Conservation (phyloP, 148 eudicot genomes). For the Chenopodium berlandieri region DNA sequence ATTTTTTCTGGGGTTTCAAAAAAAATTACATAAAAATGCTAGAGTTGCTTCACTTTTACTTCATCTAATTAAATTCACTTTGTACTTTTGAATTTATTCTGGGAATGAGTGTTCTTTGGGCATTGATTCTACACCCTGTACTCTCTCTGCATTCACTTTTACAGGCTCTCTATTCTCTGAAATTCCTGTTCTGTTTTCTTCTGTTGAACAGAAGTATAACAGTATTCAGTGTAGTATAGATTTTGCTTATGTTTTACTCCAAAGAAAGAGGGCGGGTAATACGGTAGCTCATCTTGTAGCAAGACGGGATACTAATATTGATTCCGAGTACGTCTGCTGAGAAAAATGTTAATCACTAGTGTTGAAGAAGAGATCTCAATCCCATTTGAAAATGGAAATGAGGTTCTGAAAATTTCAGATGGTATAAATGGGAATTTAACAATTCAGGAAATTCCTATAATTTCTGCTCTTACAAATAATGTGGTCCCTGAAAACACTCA, state of each 20-base stretch:
- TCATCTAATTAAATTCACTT: slow-evolving; percentile 23
- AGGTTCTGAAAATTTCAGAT: slow-evolving; percentile 30
- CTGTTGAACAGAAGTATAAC: neutral
- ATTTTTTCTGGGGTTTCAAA: slow-evolving; percentile 9
- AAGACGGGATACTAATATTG: neutral
- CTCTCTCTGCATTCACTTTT: slow-evolving; percentile 12
- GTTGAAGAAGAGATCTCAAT: slow-evolving; percentile 46
- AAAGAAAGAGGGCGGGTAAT: neutral
- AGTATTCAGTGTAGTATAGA: neutral
- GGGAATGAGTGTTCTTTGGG: slow-evolving; percentile 34
- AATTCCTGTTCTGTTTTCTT: slow-evolving; percentile 5
- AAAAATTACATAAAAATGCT: neutral
- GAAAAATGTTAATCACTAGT: slow-evolving; percentile 45
- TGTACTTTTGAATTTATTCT: slow-evolving; percentile 22
- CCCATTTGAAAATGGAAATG: slow-evolving; percentile 37
- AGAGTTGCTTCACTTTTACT: slow-evolving; percentile 40
- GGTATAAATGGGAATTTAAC: slow-evolving; percentile 27
- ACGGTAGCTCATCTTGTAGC: neutral
- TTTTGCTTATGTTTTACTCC: slow-evolving; percentile 17
- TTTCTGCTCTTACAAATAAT: slow-evolving; percentile 35
- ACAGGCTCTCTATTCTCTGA: slow-evolving; percentile 1
- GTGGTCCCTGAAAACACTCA: slow-evolving; percentile 44
- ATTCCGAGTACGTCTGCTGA: neutral
- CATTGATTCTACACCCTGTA: slow-evolving; percentile 28
- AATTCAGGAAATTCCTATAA: slow-evolving; percentile 15